A percentile compares a stretch with the other conserved stretches of the same genome.
Evolutionary conservation across 1,139 yeast species (phyloP).

Genomic region (Lodderomyces theae): DNA sequence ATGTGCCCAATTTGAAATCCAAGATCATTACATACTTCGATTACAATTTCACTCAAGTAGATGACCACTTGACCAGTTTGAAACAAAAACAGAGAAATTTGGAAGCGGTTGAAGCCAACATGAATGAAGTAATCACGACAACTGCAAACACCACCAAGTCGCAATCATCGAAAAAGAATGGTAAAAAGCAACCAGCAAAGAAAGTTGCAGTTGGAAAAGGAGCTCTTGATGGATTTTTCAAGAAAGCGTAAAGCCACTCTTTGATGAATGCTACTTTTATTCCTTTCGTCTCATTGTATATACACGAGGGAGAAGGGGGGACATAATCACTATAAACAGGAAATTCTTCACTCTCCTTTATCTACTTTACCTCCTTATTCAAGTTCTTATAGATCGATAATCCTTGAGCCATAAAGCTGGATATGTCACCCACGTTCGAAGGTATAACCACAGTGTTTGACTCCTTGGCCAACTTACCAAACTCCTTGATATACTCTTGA

Average conservation of each 20-base stretch:
- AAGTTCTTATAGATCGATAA: slow-evolving; percentile 67
- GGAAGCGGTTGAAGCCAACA: slow-evolving; percentile 26
- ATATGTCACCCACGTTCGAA: slow-evolving; percentile 70
- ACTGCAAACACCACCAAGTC: slow-evolving; percentile 14
- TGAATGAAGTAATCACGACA: slow-evolving; percentile 24
- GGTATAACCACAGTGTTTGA: slow-evolving; percentile 77
- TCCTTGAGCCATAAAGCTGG: slow-evolving; percentile 75
- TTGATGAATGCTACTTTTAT: neutral
- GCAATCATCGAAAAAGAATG: slow-evolving; percentile 16
- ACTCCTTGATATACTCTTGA: slow-evolving; percentile 78
- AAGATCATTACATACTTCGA: slow-evolving; percentile 14
- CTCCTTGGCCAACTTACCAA: slow-evolving; percentile 80
- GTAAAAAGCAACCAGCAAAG: slow-evolving; percentile 20
- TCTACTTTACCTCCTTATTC: slow-evolving; percentile 15
- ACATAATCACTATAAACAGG: neutral
- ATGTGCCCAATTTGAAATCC: slow-evolving; percentile 19
- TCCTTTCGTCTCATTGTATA: neutral
- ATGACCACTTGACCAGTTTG: slow-evolving; percentile 28
- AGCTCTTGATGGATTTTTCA: slow-evolving; percentile 62
- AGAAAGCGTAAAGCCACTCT: slow-evolving; percentile 26
- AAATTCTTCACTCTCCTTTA: neutral
- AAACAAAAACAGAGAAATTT: slow-evolving; percentile 25
- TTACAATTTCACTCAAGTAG: slow-evolving; percentile 30
- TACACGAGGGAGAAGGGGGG: neutral
- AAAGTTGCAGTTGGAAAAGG: slow-evolving; percentile 57